Percentiles rank a stretch among this genome's conserved stretches.
These are phyloP conservation scores for Lentinula edodes DNA, from an alignment of 768 basidiomycete species.

Conservation along the genomic window DNA sequence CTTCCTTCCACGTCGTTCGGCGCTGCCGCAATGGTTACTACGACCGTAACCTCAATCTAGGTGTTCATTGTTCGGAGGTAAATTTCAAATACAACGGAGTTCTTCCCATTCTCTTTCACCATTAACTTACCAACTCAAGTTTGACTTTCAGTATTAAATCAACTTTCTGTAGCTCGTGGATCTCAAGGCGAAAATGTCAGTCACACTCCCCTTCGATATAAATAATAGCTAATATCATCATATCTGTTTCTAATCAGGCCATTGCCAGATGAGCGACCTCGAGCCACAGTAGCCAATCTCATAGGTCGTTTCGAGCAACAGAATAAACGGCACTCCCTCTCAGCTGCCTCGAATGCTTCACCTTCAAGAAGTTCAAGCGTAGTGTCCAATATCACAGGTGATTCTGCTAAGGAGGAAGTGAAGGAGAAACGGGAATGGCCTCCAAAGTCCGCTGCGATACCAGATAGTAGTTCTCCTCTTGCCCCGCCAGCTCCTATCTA, in stretches of 20 bases:
- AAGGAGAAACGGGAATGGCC: conserved; percentile 80
- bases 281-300: conserved; percentile 83
- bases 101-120: not conserved
- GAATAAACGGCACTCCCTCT: conserved; percentile 55
- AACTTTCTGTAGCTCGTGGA: not conserved
- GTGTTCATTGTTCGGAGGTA: not conserved
- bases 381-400: conserved; percentile 56
- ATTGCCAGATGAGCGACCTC: conserved; percentile 82
- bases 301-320: conserved; percentile 86
- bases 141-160: not conserved
- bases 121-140: not conserved
- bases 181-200: not conserved
- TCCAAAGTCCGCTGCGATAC: conserved; percentile 26
- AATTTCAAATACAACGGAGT: not conserved
- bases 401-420: conserved; percentile 59
- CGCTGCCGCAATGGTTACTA: not conserved
- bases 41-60: not conserved
- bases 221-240: not conserved
- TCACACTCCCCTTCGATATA: not conserved
- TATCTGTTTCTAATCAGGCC: conserved; percentile 44
- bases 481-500: conserved; percentile 2
- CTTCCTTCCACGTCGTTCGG: too few relatives aligned
- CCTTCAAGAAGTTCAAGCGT: conserved; percentile 63
- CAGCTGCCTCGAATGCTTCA: conserved; percentile 20
- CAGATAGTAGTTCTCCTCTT: not conserved